Percentiles rank a stretch among this genome's conserved stretches.
phyloP scores from a whole-genome alignment of 352 stramenopile species.

The Pythium coloratum region DNA sequence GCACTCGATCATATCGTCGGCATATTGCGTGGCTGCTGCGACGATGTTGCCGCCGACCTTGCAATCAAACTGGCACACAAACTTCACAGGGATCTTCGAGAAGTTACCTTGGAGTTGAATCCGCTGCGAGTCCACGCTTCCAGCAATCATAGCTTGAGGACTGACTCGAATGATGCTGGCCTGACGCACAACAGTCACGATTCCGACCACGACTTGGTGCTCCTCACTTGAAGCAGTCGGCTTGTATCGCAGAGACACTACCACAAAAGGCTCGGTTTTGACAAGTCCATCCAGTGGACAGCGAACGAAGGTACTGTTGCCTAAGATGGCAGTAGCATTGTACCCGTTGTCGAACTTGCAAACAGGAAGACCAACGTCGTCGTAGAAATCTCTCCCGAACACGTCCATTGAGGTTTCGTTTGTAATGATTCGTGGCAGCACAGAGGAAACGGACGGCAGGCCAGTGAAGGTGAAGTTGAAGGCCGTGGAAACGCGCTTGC shows the following conservation, averaged over 20 bases:
- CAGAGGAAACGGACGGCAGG: not conserved
- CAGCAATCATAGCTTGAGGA: conserved; percentile 7
- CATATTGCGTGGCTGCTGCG: not conserved
- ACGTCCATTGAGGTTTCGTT: conserved; percentile 5
- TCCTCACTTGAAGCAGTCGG: not conserved
- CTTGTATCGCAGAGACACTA: conserved; percentile 5
- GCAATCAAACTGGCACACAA: conserved; percentile 11
- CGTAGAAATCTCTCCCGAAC: conserved; percentile 3
- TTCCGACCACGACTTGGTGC: conserved; percentile 1
- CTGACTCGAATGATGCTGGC: not conserved
- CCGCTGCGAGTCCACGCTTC: not conserved
- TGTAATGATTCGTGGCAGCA: conserved; percentile 2
- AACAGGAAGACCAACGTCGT: not conserved
- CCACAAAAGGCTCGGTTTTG: not conserved
- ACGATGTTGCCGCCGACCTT: not conserved
- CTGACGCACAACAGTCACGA: not conserved
- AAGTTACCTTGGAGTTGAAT: conserved; percentile 17
- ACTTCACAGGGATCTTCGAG: not conserved
- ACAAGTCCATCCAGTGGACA: conserved; percentile 11
- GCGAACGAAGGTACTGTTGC: conserved; percentile 10
- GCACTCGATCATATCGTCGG: conserved; percentile 14
- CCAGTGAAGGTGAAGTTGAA: conserved; percentile 17
- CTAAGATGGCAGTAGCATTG: not conserved
- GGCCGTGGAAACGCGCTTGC: not conserved
- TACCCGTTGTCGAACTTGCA: conserved; percentile 11